Evolutionary conservation across 2,329 filamentous ascomycete species (phyloP).

Genomic region (Parastagonospora nodorum): DNA sequence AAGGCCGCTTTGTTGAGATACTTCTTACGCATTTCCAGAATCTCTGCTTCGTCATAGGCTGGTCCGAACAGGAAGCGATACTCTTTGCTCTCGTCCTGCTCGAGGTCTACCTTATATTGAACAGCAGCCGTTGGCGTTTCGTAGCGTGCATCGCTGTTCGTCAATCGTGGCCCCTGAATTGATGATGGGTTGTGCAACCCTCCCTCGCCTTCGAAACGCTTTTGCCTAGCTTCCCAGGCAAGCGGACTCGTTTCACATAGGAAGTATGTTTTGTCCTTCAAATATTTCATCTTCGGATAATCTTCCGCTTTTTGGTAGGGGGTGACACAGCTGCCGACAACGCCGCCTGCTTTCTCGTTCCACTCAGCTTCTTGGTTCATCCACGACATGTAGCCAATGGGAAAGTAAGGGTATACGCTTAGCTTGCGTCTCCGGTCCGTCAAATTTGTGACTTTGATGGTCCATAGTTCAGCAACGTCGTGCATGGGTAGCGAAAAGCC

Average conservation of each 20-base stretch:
- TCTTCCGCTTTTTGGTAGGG: constrained; percentile 63
- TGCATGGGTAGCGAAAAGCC: constrained; percentile 57
- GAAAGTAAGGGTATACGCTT: constrained; percentile 63
- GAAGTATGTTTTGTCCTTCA: constrained; percentile 65
- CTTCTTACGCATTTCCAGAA: constrained; percentile 51
- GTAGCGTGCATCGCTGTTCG: constrained; percentile 58
- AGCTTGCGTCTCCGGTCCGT: constrained; percentile 53
- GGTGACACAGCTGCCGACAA: constrained; percentile 60
- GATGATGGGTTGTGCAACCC: constrained; percentile 59
- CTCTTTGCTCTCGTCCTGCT: constrained; percentile 48
- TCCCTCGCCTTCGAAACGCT: constrained; percentile 62
- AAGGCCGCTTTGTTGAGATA: constrained; percentile 59
- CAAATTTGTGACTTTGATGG: constrained; percentile 57
- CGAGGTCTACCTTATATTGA: constrained; percentile 56
- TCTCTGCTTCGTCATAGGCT: constrained; percentile 59
- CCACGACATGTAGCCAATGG: constrained; percentile 66
- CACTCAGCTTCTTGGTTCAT: constrained; percentile 65
- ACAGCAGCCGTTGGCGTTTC: constrained; percentile 61
- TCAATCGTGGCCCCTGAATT: constrained; percentile 47
- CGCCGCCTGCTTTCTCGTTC: constrained; percentile 54
- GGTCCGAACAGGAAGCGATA: constrained; percentile 63
- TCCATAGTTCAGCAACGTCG: constrained; percentile 63
- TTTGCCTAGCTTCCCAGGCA: constrained; percentile 60
- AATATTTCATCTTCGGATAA: constrained; percentile 61
- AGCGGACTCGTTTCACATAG: constrained; percentile 58